Base-by-base conservation (phyloP, 2,329 filamentous ascomycete species). In the Phoma sp. region DNA sequence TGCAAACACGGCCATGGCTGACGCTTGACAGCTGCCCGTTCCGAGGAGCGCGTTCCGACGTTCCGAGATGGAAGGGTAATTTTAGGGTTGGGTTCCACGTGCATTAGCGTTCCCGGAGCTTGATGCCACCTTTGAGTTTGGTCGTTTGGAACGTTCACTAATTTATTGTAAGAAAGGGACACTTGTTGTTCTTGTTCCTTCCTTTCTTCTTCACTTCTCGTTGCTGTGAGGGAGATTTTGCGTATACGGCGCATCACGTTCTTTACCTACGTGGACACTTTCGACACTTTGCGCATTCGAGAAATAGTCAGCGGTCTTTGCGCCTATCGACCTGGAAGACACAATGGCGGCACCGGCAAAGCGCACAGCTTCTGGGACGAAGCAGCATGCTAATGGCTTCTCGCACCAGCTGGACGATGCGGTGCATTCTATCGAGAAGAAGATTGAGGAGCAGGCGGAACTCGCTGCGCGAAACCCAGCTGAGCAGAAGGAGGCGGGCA, bases 401-500 rank as follows among this genome's bases (percentile, higher is more conserved):
- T 47, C 55, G 38, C 67, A 64, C 15, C 64, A 64, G 19, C 41
- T 65, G 15, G 64, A 67, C 33, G 66, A 63, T 43, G 68, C 67
- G 15, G 59, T 69, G 4, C 66, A 72, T 43, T 65, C 57, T 10
- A 57, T 72, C 24, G 70, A 74, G 51, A 63, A 67, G 52, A 65
- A 65, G 54, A 57, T 73, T 24, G 72, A 72, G 40, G 61, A 71
- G 39, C 65, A 68, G 39, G 70, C 69, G 3, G 66, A 73, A 43
- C 50, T 68, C 13, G 64, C 65, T 48, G 73, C 72, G 51, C 61
- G 72, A 17, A 66, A 73, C 45, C 70, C 70, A 2, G 58, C 62
- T 36, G 70, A 73, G 60, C 69, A 73, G 61, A 75, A 69, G 55
- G 65, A 75, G 58, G 68, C 88, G 8, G 90, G 91, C 4, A 73